phyloP scores from a whole-genome alignment of 1,284 basidiomycete genomes.

The Rhizopogon parksii region DNA sequence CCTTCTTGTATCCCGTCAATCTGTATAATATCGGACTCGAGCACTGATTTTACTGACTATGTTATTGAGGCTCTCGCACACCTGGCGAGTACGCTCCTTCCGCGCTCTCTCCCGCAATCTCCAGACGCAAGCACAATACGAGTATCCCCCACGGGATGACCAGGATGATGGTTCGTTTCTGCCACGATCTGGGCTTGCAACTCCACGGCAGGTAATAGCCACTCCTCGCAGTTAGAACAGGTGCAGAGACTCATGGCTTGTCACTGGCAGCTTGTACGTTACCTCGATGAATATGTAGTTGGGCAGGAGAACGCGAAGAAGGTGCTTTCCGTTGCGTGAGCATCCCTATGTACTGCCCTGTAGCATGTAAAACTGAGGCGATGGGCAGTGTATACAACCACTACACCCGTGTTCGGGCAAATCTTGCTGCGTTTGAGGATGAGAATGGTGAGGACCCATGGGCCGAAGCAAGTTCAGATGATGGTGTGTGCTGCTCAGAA shows the following conservation, averaged over 20 bases:
- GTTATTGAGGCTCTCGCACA: background rate
- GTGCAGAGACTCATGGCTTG: slow-evolving; percentile 6
- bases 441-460: slow-evolving; percentile 32
- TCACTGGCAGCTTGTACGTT: slow-evolving; percentile 63
- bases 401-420: slow-evolving; percentile 74
- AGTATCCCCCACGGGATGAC: slow-evolving; percentile 30
- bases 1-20: background rate
- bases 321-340: slow-evolving; percentile 84
- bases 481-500: slow-evolving; percentile 27
- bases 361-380: slow-evolving; percentile 5
- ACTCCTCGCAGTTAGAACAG: background rate
- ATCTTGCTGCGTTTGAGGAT: slow-evolving; percentile 45
- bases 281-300: slow-evolving; percentile 85
- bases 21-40: background rate
- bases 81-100: slow-evolving; percentile 17
- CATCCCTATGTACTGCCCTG: slow-evolving; percentile 16
- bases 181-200: slow-evolving; percentile 45
- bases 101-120: slow-evolving; percentile 24
- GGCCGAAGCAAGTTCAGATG: slow-evolving; percentile 21
- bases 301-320: slow-evolving; percentile 92
- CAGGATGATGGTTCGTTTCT: slow-evolving; percentile 20
- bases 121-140: slow-evolving; percentile 41
- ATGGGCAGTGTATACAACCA: slow-evolving; percentile 80
- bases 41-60: background rate
- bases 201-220: slow-evolving; percentile 61